Percentiles rank a stretch among this genome's conserved stretches.
Conservation (phyloP, 2,329 filamentous ascomycete genomes). For the Annulohypoxylon truncatum region DNA sequence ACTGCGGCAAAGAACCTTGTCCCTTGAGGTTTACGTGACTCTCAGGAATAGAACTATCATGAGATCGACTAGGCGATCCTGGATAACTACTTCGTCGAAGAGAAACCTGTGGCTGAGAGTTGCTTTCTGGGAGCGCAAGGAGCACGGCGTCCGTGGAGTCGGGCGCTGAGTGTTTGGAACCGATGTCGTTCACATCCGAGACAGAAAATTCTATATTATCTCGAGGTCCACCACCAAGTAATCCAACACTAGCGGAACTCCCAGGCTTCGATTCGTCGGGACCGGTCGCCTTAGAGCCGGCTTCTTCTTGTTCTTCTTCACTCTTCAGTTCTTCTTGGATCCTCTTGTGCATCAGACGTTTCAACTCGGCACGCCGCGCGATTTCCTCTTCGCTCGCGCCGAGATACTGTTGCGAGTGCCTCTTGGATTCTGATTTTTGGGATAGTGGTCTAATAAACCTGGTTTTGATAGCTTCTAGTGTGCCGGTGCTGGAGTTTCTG, state of each 20-base stretch:
- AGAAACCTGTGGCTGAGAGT: conserved; percentile 18
- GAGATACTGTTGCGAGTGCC: conserved; percentile 56
- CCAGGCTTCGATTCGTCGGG: conserved; percentile 43
- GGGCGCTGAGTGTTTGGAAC: conserved; percentile 13
- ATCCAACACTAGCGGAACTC: conserved; percentile 44
- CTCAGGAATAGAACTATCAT: conserved; percentile 23
- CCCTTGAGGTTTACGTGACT: conserved; percentile 26
- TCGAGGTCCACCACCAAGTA: conserved; percentile 58
- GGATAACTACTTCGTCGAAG: conserved; percentile 38
- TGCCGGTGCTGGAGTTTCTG: conserved; percentile 50
- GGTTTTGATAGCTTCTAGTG: conserved; percentile 59
- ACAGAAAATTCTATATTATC: conserved; percentile 63
- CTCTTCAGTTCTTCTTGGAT: conserved; percentile 68
- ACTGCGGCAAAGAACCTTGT: conserved; percentile 29
- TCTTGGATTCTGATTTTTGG: conserved; percentile 55
- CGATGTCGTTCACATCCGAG: conserved; percentile 36
- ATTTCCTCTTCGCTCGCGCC: conserved; percentile 64
- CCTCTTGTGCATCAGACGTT: conserved; percentile 64
- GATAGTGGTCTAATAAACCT: conserved; percentile 61
- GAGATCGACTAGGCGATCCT: conserved; percentile 19
- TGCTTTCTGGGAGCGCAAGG: conserved; percentile 18
- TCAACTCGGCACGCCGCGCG: conserved; percentile 66
- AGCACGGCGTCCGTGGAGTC: conserved; percentile 15
- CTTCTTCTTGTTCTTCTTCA: conserved; percentile 55
- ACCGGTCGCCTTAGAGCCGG: conserved; percentile 47